These are phyloP conservation scores for Didymella arachidicola DNA, from an alignment of 2,329 filamentous ascomycete species.

Conservation along the genomic window DNA sequence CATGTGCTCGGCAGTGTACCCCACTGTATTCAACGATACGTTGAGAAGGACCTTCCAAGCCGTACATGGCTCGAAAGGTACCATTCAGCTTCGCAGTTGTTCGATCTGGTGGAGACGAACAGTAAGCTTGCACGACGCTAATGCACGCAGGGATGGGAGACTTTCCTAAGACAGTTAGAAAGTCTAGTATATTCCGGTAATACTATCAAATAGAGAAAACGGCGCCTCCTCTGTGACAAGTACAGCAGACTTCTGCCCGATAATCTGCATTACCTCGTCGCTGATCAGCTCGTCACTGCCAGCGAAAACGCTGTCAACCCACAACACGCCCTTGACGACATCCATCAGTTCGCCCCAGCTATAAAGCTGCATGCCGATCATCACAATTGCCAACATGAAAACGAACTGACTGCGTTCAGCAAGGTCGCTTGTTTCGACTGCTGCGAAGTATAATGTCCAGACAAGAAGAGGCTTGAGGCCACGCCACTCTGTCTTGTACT, in stretches of 20 bases:
- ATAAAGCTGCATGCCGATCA: conserved; percentile 31
- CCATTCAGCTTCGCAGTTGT: neutral
- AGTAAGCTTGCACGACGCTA: conserved; percentile 2
- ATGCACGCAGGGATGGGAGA: conserved; percentile 6
- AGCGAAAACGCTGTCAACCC: conserved; percentile 40
- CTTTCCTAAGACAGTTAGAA: neutral
- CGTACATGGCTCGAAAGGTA: neutral
- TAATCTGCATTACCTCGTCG: conserved; percentile 38
- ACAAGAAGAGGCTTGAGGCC: conserved; percentile 39
- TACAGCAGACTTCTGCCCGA: conserved; percentile 16
- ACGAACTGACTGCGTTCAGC: conserved; percentile 38
- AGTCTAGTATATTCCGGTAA: neutral
- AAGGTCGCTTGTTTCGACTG: conserved; percentile 35
- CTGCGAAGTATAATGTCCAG: conserved; percentile 40
- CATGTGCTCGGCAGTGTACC: neutral
- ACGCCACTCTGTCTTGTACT: conserved; percentile 37
- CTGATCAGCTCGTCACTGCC: conserved; percentile 34
- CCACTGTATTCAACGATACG: neutral
- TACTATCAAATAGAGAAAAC: neutral
- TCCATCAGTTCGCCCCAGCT: conserved; percentile 37
- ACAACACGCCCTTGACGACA: conserved; percentile 39
- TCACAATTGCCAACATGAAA: conserved; percentile 38
- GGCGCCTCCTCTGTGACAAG: neutral
- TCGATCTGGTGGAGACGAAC: neutral
- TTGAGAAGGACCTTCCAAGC: neutral